Conservation (phyloP, 2,329 filamentous ascomycete species). For the Monilinia fructigena region DNA sequence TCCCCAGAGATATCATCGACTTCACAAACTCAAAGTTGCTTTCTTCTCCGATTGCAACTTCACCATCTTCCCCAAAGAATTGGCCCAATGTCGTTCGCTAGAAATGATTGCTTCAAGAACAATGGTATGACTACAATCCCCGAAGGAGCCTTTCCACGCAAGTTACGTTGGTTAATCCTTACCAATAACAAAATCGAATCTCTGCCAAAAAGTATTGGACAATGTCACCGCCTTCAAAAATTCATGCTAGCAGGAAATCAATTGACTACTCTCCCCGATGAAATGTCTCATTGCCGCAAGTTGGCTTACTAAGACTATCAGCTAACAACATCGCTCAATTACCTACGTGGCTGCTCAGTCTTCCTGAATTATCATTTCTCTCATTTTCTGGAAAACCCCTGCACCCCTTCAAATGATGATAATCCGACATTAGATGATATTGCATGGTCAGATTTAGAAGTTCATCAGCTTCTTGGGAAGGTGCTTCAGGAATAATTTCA, state of each 20-base stretch:
- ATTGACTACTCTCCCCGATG: conserved; percentile 43
- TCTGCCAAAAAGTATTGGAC: conserved; percentile 46
- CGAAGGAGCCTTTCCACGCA: conserved; percentile 45
- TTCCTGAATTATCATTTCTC: conserved; percentile 49
- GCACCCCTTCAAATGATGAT: conserved; percentile 37
- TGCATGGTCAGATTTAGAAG: conserved; percentile 44
- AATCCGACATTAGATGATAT: conserved; percentile 42
- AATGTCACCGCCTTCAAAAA: conserved; percentile 47
- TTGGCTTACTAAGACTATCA: conserved; percentile 47
- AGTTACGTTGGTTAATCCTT: conserved; percentile 49
- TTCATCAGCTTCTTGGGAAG: conserved; percentile 47
- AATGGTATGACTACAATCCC: conserved; percentile 48
- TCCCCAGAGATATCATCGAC: conserved; percentile 44
- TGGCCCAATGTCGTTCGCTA: conserved; percentile 47
- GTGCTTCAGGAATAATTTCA: conserved; percentile 49
- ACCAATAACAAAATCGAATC: conserved; percentile 46
- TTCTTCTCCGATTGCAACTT: conserved; percentile 51
- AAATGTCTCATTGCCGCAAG: conserved; percentile 47
- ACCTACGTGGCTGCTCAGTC: conserved; percentile 46
- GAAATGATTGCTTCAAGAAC: conserved; percentile 51
- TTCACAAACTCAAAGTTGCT: conserved; percentile 47
- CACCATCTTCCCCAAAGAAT: conserved; percentile 44
- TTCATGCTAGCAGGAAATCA: conserved; percentile 51
- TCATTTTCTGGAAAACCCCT: conserved; percentile 50
- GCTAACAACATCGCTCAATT: conserved; percentile 44